A percentile compares a stretch with the other conserved stretches of the same genome.
phyloP scores from a whole-genome alignment of 192 early-diverging fungal species.

The Mycoemilia scoparia region DNA sequence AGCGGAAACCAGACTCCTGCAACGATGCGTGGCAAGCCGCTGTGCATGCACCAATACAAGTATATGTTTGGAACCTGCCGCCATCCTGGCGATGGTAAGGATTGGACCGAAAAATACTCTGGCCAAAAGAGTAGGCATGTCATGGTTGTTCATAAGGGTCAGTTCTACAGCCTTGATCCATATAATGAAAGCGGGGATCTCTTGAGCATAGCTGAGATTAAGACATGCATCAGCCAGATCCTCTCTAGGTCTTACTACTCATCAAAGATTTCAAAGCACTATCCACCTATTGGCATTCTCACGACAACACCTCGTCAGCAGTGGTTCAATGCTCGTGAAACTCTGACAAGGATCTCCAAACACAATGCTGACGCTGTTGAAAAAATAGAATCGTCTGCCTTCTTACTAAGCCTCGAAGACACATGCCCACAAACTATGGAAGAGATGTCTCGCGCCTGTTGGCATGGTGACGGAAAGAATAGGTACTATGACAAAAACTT shows the following conservation, averaged over 20 bases:
- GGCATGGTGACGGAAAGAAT: conserved; percentile 63
- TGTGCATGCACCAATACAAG: conserved; percentile 72
- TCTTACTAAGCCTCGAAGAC: conserved; percentile 64
- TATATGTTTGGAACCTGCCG: conserved; percentile 70
- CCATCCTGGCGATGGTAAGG: conserved; percentile 43
- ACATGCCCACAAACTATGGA: conserved; percentile 45
- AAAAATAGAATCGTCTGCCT: conserved; percentile 51
- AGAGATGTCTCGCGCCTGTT: conserved; percentile 54
- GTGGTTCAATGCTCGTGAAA: conserved; percentile 33
- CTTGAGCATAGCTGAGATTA: conserved; percentile 34
- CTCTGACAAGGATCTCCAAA: conserved; percentile 35
- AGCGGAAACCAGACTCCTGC: conserved; percentile 49
- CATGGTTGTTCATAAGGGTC: conserved; percentile 53
- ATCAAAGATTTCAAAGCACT: conserved; percentile 7
- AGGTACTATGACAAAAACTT: conserved; percentile 66
- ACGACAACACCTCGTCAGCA: conserved; percentile 35
- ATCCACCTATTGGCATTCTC: conserved; percentile 31
- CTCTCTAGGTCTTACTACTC: conserved; percentile 1
- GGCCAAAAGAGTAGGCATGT: conserved; percentile 48
- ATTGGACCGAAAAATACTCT: conserved; percentile 44
- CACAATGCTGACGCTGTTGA: conserved; percentile 42
- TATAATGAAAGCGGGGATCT: conserved; percentile 10
- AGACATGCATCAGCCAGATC: too few relatives aligned
- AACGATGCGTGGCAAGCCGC: conserved; percentile 41
- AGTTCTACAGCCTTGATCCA: conserved; percentile 52